Evolutionary conservation across 495 filamentous ascomycete genomes (phyloP), one percentile per base, ranked within the genome.

Genomic region (Hypoxylon cercidicola): DNA sequence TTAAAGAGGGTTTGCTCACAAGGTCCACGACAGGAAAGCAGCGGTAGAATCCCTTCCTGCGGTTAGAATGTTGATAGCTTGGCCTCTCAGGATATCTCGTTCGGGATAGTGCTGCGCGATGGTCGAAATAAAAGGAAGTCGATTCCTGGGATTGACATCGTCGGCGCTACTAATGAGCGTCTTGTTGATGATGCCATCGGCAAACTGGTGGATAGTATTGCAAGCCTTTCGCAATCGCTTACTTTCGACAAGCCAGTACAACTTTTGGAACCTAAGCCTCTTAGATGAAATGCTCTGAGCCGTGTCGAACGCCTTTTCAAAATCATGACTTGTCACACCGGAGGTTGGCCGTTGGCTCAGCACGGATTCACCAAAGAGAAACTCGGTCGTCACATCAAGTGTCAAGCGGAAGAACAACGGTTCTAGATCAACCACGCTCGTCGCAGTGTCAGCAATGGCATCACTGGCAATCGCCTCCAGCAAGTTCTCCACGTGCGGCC

Each of bases 351-450:
- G 49, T 23, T 68, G 75, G 13, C 76, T 78, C 58, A 74, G 50
- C 1, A 79, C 77, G 3, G 79, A 79, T 49, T 87, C 81, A 10
- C 90, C 89, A 37, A 92, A 88, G 0, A 93, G 77, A 66, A 93
- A 89, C 52, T 92, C 88, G 0, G 89, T 92, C 0, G 88, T 83
- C 0, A 88, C 77, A 68, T 93, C 90, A 16, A 93, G 78, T 0
- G 89, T 88, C 18, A 90, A 61, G 10, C 74, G 60, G 72, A 85
- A 88, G 69, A 93, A 89, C 7, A 90, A 69, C 0, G 82, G 77
- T 66, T 89, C 87, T 5, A 93, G 72, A 71, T 93, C 85, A 9
- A 81, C 62, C 1, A 52, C 57, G n/a, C 20, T 15, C 8, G 57
- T 37, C 7, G 37, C 37, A 49, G 66, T 60, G 37, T 35, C 43